A percentile compares a stretch with the other conserved stretches of the same genome.
These are phyloP conservation scores for Acmispon strigosus DNA, from an alignment of 306 rosid species.

Conservation along the genomic window DNA sequence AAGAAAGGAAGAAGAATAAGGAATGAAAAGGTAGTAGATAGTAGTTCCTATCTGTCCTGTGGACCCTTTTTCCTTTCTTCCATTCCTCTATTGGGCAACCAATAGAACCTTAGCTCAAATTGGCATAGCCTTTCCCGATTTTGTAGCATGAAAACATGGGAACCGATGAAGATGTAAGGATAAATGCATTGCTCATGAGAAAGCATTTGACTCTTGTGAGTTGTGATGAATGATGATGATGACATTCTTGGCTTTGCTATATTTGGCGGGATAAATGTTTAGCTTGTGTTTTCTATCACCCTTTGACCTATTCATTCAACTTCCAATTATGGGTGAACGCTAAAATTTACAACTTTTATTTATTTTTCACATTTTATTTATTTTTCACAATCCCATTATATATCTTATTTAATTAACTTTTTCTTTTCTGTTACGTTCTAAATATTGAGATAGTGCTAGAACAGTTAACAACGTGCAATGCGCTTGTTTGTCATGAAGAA, in stretches of 20 bases:
- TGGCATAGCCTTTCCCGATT: conserved; percentile 28
- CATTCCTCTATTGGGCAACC: conserved; percentile 11
- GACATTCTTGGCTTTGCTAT: conserved; percentile 15
- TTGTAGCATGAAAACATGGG: conserved; percentile 43
- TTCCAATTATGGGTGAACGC: conserved; percentile 4
- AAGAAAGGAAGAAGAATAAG: background rate
- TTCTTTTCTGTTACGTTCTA: background rate
- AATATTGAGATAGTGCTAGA: background rate
- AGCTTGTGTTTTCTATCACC: background rate
- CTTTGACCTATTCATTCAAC: conserved; percentile 38
- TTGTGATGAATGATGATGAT: too few species aligned
- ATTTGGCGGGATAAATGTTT: background rate
- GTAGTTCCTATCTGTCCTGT: conserved; percentile 20
- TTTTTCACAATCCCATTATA: background rate
- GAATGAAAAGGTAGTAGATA: conserved; percentile 24
- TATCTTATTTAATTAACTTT: background rate
- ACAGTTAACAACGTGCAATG: background rate
- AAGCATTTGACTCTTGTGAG: conserved; percentile 11
- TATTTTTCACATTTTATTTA: too few species aligned
- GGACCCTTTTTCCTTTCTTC: conserved; percentile 1
- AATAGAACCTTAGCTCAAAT: conserved; percentile 18
- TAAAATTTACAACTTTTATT: background rate
- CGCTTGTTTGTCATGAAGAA: too few species aligned
- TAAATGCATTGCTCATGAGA: conserved; percentile 4
- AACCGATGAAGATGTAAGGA: conserved; percentile 6